These are phyloP conservation scores for Phalaenopsis hybrid DNA, from an alignment of 116 monocot species.

Conservation along the genomic window DNA sequence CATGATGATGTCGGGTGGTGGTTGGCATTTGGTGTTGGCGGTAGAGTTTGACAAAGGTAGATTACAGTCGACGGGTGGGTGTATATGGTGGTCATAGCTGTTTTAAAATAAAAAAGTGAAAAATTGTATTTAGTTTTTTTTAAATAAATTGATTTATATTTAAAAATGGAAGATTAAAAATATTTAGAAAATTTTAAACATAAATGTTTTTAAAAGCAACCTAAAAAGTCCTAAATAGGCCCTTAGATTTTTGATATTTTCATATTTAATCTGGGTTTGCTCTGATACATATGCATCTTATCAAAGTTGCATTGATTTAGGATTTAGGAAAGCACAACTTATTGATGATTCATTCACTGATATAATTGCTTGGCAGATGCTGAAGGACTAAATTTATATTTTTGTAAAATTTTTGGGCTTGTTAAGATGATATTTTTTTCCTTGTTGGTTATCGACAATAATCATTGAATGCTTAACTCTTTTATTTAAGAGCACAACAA, in stretches of 20 bases:
- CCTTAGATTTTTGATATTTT: too few relatives aligned
- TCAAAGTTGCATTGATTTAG: not conserved
- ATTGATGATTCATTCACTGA: too few relatives aligned
- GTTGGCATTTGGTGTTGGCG: too few relatives aligned
- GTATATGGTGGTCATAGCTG: too few relatives aligned
- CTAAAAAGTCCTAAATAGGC: too few relatives aligned
- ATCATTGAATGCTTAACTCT: not conserved
- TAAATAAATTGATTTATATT: not conserved
- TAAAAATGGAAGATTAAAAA: not conserved
- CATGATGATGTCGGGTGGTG: too few relatives aligned
- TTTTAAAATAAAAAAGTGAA: too few relatives aligned
- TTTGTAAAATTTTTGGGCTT: not conserved
- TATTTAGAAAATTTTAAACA: too few relatives aligned
- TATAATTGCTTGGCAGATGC: not conserved
- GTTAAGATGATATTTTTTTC: not conserved
- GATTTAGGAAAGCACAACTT: not conserved
- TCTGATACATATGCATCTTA: not conserved
- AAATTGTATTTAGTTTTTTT: too few relatives aligned
- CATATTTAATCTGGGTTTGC: not conserved
- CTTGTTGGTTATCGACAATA: not conserved
- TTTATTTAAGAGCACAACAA: not conserved
- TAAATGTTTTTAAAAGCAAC: too few relatives aligned
- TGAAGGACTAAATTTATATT: not conserved
- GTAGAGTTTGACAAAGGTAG: too few relatives aligned
- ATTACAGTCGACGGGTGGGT: too few relatives aligned